Evolutionary conservation across 495 filamentous ascomycete species (phyloP), one percentile per base, ranked within the genome.

Genomic region (Hypoxylon lienhwacheense): DNA sequence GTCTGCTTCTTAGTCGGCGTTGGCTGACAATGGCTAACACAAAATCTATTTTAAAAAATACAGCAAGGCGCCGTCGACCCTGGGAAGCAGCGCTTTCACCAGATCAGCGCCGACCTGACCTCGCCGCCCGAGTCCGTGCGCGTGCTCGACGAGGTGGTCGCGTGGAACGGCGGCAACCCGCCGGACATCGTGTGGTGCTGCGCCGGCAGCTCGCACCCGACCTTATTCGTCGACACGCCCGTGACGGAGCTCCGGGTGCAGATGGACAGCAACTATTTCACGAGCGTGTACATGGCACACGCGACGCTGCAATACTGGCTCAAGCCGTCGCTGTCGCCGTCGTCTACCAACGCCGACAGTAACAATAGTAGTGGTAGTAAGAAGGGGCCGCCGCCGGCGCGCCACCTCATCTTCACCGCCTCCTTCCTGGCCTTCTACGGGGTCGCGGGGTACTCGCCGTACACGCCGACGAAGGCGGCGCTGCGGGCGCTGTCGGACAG

Each of bases 101-200:
- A 75, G 55, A 85, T 92, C 63, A 81, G 76, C 71, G 89, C 87
- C 8, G 89, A 95, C 70, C 73, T 95, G 44, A 85, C 80, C 19
- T 69, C 73, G 33, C 53, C 82, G 19, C 63, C 73, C 7, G 86
- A 87, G 56, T 82, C 81, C 55, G 70, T 71, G 11, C 78, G 82
- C 29, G 69, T 90, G 1, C 67, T 93, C 22, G 67, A 73, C 3
- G 84, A 91, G 67, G 78, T 81, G 16, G 83, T 76, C 3, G 61
- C 73, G 5, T 95, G 89, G 90, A 91, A 93, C 65, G 70, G 81
- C 41, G 81, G 79, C 33, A 63, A 69, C 22, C 73, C 81, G 4
- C 89, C 89, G 0, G 88, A 93, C 52, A 77, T 91, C 40, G 84
- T 93, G 29, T 95, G 89, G 88, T 87, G 86, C 59, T 88, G 84